phyloP scores from a whole-genome alignment of 129 eudicot genomes.

The Saposhnikovia divaricata region DNA sequence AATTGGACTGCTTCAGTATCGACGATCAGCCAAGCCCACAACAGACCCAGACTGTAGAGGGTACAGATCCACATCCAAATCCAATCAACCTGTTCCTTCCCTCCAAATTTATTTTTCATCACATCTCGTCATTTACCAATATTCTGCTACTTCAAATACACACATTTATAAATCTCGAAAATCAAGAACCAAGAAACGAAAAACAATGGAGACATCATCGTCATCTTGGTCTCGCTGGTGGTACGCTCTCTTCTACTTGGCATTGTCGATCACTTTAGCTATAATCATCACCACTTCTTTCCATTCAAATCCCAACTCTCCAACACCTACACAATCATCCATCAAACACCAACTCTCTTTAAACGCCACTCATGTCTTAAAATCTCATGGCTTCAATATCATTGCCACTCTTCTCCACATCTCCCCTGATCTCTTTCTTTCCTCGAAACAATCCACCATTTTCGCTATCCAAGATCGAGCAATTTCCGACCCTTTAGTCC shows the following conservation, averaged over 20 bases:
- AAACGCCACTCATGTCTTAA: conserved; percentile 51
- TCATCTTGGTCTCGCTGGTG: conserved; percentile 33
- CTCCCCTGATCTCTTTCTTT: conserved; percentile 53
- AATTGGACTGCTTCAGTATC: background rate
- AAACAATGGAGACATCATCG: background rate
- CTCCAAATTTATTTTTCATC: background rate
- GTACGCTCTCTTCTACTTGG: conserved; percentile 34
- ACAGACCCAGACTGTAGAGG: background rate
- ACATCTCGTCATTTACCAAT: no score
- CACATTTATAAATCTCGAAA: background rate
- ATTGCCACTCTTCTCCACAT: conserved; percentile 58
- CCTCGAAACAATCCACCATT: conserved; percentile 41
- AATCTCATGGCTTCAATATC: conserved; percentile 45
- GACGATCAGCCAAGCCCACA: background rate
- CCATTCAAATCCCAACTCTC: conserved; percentile 8
- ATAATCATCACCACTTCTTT: conserved; percentile 24
- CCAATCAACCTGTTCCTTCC: background rate
- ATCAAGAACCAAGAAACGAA: background rate
- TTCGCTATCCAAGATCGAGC: conserved; percentile 57
- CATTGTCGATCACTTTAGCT: conserved; percentile 25
- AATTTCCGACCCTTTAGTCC: conserved; percentile 36
- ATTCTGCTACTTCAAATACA: background rate
- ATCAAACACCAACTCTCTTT: conserved; percentile 12
- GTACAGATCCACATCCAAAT: background rate
- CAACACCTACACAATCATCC: conserved; percentile 7